A percentile compares a stretch with the other conserved stretches of the same genome.
Conservation (phyloP, 768 basidiomycete genomes). For the Trametes cinnabarina region DNA sequence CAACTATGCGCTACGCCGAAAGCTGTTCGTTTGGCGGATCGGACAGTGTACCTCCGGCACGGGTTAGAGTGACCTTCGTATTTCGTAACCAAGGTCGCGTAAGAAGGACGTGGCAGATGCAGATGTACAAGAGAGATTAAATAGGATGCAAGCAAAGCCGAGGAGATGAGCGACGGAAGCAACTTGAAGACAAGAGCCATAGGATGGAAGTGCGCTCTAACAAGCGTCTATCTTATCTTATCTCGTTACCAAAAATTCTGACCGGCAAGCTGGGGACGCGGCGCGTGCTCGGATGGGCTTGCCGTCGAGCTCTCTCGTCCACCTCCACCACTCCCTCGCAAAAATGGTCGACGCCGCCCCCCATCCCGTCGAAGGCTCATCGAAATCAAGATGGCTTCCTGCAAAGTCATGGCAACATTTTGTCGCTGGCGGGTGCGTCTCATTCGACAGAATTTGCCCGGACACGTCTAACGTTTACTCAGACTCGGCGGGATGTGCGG, state of each 20-base stretch:
- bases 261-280: slow-evolving; percentile 1
- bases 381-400: slow-evolving; percentile 46
- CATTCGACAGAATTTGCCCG: not conserved
- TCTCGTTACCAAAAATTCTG: slow-evolving; percentile 16
- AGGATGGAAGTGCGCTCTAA: no score
- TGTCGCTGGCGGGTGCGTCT: slow-evolving; percentile 78
- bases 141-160: no score
- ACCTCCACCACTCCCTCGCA: slow-evolving; percentile 5
- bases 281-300: not conserved
- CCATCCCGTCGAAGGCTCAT: slow-evolving; percentile 31
- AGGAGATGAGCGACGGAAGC: no score
- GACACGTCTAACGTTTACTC: not conserved
- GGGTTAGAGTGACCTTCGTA: no score
- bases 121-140: no score
- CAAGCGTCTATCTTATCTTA: slow-evolving; percentile 22
- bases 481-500: slow-evolving; percentile 98
- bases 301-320: slow-evolving; percentile 12
- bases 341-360: slow-evolving; percentile 24
- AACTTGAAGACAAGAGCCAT: no score
- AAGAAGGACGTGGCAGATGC: no score
- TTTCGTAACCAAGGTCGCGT: no score
- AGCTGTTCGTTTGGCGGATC: no score
- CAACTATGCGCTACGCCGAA: not conserved
- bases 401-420: slow-evolving; percentile 85
- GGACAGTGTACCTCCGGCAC: no score